These are phyloP conservation scores for Chaetothyriales sp. DNA, from an alignment of 2,329 filamentous ascomycete species.

Conservation along the genomic window DNA sequence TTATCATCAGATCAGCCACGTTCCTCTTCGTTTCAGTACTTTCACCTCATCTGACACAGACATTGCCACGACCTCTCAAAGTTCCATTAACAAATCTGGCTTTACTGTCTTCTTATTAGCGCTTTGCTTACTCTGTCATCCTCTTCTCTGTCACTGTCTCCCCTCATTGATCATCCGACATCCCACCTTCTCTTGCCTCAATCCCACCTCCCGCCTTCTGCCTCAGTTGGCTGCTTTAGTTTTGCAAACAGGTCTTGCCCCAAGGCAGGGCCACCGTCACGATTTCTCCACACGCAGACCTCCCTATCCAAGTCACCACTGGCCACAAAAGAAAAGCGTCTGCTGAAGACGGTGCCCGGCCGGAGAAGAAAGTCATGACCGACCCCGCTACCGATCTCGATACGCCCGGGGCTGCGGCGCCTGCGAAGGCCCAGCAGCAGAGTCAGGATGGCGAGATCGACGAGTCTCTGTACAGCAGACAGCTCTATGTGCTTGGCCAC, in stretches of 20 bases:
- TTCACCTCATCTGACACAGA: background rate
- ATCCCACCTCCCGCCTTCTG: background rate
- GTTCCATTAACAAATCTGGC: background rate
- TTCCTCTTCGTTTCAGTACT: background rate
- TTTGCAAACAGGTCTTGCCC: conserved; percentile 12
- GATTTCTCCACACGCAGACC: conserved; percentile 21
- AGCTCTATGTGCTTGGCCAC: conserved; percentile 58
- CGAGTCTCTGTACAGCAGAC: conserved; percentile 51
- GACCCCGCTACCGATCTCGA: conserved; percentile 49
- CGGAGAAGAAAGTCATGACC: conserved; percentile 40
- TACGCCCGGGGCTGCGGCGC: conserved; percentile 38
- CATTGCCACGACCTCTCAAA: background rate
- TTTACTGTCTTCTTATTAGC: background rate
- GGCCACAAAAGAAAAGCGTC: conserved; percentile 38
- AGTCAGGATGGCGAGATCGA: conserved; percentile 52
- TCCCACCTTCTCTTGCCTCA: background rate
- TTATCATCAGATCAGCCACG: background rate
- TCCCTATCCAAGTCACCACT: conserved; percentile 30
- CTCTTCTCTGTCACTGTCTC: background rate
- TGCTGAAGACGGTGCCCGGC: conserved; percentile 31
- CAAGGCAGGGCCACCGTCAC: conserved; percentile 20
- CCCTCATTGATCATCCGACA: background rate
- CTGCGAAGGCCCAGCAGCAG: conserved; percentile 31
- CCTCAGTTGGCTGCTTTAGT: background rate
- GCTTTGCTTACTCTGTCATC: background rate